Base-by-base conservation (phyloP, 352 stramenopile species). In the Globisporangium cylindrosporum region DNA sequence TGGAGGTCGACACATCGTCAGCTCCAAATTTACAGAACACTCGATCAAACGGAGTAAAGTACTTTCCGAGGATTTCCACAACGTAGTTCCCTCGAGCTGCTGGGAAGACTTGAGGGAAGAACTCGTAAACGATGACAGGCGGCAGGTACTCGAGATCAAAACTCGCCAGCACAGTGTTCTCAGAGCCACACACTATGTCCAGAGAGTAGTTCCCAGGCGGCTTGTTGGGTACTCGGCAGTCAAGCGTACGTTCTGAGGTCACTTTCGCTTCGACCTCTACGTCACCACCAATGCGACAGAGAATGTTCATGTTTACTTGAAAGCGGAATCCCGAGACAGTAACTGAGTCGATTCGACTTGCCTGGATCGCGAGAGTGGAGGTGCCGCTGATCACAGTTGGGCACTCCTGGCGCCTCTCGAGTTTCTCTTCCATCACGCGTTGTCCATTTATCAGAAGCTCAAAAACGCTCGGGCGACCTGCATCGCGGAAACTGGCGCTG, bases 171-270 rank as follows among this genome's bases (percentile, higher is more conserved):
- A 70, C n/a, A 18, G 70, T 18, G 1, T 32, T 48, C 15, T 49
- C 14, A 36, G 29, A 8, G 4, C n/a, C 62, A 36, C 78, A 85
- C 0, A 71, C 32, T 15, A 85, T 57, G 25, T 41, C n/a, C 27
- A 85, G 54, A 12, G 59, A 77, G 55, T 85, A 85, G 18, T 73
- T 69, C 55, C 78, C 78, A 62, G 78, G 75, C 32, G 59, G 64
- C 57, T 76, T 70, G 4, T 36, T 0, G 27, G 75, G 75, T 29
- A 85, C 41, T 15, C 29, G 4, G 57, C 78, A 85, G 6, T 76
- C 59, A 25, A 75, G 62, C 9, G 36, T 51, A 1, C 7, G 69
- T 55, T 81, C 73, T 1, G 73, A 81, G 15, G 29, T 73, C 32
- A 77, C 57, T 12, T 71, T 56, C 48, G 56, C 75, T 20, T 34